Evolutionary conservation across 2,329 filamentous ascomycete species (phyloP).

Genomic region (Thelonectria olida): DNA sequence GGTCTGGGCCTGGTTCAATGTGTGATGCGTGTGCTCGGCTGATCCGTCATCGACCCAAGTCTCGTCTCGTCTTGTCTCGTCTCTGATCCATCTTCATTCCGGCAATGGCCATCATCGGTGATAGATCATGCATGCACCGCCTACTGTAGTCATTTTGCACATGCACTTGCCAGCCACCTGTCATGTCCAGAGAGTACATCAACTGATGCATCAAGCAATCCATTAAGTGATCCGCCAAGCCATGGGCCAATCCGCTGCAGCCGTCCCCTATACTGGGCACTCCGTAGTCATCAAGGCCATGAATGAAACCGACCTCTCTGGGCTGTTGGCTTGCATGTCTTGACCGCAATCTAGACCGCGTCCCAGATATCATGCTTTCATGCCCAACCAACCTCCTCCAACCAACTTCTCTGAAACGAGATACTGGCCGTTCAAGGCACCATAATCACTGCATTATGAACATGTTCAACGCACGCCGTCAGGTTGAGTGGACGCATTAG

Average conservation of each 20-base stretch:
- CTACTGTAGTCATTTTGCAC: not conserved
- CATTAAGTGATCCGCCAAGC: not conserved
- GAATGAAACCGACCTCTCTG: slow-evolving; percentile 1
- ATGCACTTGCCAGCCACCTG: not conserved
- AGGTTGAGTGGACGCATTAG: not conserved
- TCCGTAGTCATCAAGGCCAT: slow-evolving; percentile 2
- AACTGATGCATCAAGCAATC: not conserved
- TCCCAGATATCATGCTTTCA: not conserved
- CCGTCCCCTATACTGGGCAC: not conserved
- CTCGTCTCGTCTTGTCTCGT: not conserved
- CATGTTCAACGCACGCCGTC: not conserved
- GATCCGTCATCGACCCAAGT: not conserved
- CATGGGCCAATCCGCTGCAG: not conserved
- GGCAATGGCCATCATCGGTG: not conserved
- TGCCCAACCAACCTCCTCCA: not conserved
- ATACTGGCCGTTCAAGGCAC: not conserved
- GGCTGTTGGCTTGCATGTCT: not conserved
- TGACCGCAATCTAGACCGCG: not conserved
- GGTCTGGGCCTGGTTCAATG: not conserved
- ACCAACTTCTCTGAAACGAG: not conserved
- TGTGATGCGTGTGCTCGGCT: too few species aligned
- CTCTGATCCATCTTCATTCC: not conserved
- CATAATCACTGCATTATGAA: not conserved
- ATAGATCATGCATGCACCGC: not conserved
- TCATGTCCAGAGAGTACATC: not conserved